These are phyloP conservation scores for Spergularia marina DNA, from an alignment of 148 eudicot species.

Conservation along the genomic window DNA sequence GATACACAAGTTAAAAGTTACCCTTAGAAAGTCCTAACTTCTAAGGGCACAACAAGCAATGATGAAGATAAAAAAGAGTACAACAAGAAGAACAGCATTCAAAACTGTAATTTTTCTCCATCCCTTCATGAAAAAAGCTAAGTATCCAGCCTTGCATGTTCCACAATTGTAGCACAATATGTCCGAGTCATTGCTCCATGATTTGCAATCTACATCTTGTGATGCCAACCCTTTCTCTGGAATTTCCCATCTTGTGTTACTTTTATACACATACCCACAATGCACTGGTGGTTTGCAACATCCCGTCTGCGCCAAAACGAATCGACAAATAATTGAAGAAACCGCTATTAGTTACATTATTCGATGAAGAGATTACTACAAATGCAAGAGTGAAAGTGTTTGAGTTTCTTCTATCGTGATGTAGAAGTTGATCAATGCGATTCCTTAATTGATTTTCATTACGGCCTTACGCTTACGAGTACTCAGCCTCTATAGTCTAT, in stretches of 20 bases:
- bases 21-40: not conserved
- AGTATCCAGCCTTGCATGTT: conserved; percentile 42
- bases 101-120: conserved; percentile 31
- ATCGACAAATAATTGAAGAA: not conserved
- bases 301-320: conserved; percentile 26
- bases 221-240: conserved; percentile 30
- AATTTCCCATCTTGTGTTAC: conserved; percentile 25
- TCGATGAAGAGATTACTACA: not conserved
- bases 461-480: too few relatives aligned
- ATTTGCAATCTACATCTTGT: conserved; percentile 30
- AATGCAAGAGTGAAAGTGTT: not conserved
- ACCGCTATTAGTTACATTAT: not conserved
- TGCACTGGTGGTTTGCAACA: conserved; percentile 43
- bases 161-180: conserved; percentile 37
- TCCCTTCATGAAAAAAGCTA: conserved; percentile 30
- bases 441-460: too few relatives aligned
- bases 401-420: too few relatives aligned
- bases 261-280: conserved; percentile 36
- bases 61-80: conserved; percentile 33
- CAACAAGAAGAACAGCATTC: conserved; percentile 24
- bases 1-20: not conserved
- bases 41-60: conserved; percentile 36
- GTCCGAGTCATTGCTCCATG: conserved; percentile 30
- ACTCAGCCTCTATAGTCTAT: too few relatives aligned
- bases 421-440: too few relatives aligned